Evolutionary conservation across 805 yeast species (phyloP), one percentile per base, ranked within the genome.

Genomic region (Nakazawaea sp.): DNA sequence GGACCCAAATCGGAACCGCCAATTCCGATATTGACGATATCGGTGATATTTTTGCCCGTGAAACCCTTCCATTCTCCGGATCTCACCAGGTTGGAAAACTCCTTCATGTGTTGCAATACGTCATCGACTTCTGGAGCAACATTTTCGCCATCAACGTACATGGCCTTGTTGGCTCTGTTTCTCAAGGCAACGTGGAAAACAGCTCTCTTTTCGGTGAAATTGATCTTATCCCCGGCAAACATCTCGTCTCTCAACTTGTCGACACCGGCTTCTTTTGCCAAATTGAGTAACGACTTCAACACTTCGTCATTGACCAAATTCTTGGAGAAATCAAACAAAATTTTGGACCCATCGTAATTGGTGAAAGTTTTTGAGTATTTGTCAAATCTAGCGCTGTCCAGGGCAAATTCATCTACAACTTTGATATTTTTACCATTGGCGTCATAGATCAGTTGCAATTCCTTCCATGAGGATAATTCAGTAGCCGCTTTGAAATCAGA

Each of bases 1-100:
- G 98, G 98, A 53, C 98, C 98, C 53, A 92, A 75, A 64, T 92
- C 98, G 20, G 97, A 88, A 51, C 98, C 98, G 59, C 98, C 98
- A 58, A 92, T 92, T 64, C 98, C 98, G 53, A 92, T 86, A 75
- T 92, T 92, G 55, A 92, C 97, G 40, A 92, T 79, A 55, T 87
- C 95, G 51, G 92, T 84, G 66, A 92, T 90, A 52, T 70, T 66
- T 75, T 88, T 87, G 51, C 97, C 97, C 50, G 97, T 81, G 75
- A 84, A 90, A 60, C 98, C 98, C 53, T 77, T 88, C 97, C 97
- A 90, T 48, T 68, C 73, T 54, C 98, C 98, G 33, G 92, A 80
- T 65, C 98, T 81, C 44, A 92, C 84, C 46, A 72, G 68, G 46
- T 86, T 85, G 41, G 95, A 79, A 71, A 92, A 92, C 62, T 89